These are phyloP conservation scores for Stylonectria norvegica DNA, from an alignment of 2,329 filamentous ascomycete species.

Conservation along the genomic window DNA sequence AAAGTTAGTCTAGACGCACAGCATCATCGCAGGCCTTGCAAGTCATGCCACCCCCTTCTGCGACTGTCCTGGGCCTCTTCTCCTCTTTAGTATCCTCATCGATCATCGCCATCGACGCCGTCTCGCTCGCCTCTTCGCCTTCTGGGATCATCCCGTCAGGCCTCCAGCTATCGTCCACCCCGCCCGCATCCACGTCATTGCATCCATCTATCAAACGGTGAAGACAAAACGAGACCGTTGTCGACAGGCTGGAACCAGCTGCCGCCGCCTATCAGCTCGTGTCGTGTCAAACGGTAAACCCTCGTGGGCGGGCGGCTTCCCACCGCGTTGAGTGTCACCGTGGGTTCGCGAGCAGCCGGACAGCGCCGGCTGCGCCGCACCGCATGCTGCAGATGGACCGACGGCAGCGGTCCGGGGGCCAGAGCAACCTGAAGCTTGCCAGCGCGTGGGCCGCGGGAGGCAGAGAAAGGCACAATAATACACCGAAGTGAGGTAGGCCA, in stretches of 20 bases:
- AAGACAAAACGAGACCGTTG: no score
- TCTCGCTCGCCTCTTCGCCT: neutral
- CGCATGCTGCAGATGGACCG: neutral
- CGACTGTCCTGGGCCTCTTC: neutral
- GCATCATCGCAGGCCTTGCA: constrained; percentile 26
- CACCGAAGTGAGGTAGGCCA: no score
- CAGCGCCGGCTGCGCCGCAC: neutral
- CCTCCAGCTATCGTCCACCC: neutral
- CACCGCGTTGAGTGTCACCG: neutral
- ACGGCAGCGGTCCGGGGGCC: no score
- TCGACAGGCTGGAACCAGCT: no score
- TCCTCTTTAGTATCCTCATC: neutral
- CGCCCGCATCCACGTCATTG: neutral
- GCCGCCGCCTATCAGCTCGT: neutral
- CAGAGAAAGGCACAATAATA: no score
- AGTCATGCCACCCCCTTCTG: constrained; percentile 25
- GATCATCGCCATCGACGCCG: neutral
- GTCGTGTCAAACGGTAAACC: neutral
- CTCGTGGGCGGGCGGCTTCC: neutral
- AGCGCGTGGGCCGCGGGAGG: no score
- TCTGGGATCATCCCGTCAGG: constrained; percentile 1
- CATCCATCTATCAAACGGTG: neutral
- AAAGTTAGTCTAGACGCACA: constrained; percentile 21
- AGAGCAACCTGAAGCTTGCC: no score
- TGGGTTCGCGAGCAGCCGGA: constrained; percentile 1